Base-by-base conservation (phyloP, 129 eudicot genomes). In the Dittrichia graveolens region DNA sequence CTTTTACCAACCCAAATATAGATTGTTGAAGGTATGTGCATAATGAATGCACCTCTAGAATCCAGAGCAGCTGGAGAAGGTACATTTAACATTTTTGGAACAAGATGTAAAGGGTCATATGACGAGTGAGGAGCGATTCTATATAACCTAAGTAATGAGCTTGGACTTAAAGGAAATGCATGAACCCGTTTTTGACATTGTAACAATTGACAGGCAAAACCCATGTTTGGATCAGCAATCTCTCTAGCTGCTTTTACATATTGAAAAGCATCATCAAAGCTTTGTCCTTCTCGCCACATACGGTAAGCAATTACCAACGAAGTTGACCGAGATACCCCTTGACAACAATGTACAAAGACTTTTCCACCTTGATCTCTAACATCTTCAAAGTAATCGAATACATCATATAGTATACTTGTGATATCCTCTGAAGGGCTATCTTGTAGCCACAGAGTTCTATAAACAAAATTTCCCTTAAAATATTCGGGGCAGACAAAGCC, bases 121-220 rank as follows among this genome's bases (percentile, higher is more conserved):
- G 91, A 89, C 6, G 94, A 89, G 65, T 87, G 96, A 12, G 96
- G 92, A 38, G 96, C 96, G 62, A 89, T 75, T 76, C 97, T 80
- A 71, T 89, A 92, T 80, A 92, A 64, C 78, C 91, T 85, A 79
- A 92, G 78, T 75, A 85, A 76, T 11, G 98, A 92, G 75, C 86
- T 83, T 19, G 98, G 98, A 78, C 96, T 89, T 65, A 90, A 77
- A 44, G 98, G 98, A 85, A 89, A 71, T 40, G 96, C 98, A 56
- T 92, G 98, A 34, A 92, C 96, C 68, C 98, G 75, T 75, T 92
- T 92, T 65, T 92, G 96, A 80, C 95, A 92, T 79, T 92, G 98
- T 61, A 85, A 73, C 80, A 92, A 76, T 24, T 92, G 97, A 67
- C 96, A 92, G 4, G 96, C 96, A 71, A 92, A 92, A 24, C 95